Conservation (phyloP, 2,329 filamentous ascomycete genomes). For the Rachicladosporium sp. region DNA sequence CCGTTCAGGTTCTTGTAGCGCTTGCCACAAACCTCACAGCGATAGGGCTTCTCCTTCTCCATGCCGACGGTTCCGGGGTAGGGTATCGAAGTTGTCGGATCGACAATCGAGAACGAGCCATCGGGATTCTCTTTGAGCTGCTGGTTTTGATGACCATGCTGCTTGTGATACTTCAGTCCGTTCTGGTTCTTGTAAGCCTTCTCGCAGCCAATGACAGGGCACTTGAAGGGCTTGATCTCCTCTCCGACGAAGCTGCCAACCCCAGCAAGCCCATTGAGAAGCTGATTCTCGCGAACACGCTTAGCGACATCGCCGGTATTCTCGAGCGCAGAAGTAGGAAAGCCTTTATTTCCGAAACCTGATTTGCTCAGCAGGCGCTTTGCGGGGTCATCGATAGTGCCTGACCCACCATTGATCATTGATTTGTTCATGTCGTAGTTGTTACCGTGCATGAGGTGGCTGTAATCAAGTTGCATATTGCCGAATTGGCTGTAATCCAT, state of each 20-base stretch:
- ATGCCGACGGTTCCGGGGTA: conserved; percentile 97
- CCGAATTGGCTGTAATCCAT: conserved; percentile 27
- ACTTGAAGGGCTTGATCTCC: conserved; percentile 95
- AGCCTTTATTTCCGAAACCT: conserved; percentile 46
- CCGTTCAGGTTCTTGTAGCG: conserved; percentile 99
- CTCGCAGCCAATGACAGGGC: conserved; percentile 94
- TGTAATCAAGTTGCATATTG: conserved; percentile 25
- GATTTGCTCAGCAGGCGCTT: conserved; percentile 81
- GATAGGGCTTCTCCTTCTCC: conserved; percentile 99
- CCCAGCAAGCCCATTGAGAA: conserved; percentile 42
- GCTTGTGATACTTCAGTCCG: conserved; percentile 79
- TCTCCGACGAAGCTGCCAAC: conserved; percentile 50
- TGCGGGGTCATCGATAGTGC: conserved; percentile 76
- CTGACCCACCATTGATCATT: conserved; percentile 38
- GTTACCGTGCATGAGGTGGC: conserved; percentile 24
- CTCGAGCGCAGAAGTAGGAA: conserved; percentile 46
- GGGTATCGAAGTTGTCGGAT: conserved; percentile 83
- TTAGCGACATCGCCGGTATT: conserved; percentile 64
- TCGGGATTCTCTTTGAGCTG: conserved; percentile 94
- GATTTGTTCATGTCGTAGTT: conserved; percentile 32
- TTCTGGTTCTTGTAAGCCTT: conserved; percentile 99
- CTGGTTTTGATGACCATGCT: conserved; percentile 91
- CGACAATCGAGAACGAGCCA: conserved; percentile 95
- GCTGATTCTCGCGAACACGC: conserved; percentile 51
- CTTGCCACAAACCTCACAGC: conserved; percentile 93